Evolutionary conservation across 176 grass and related monocot genomes (phyloP).

Genomic region (Otatea glauca): DNA sequence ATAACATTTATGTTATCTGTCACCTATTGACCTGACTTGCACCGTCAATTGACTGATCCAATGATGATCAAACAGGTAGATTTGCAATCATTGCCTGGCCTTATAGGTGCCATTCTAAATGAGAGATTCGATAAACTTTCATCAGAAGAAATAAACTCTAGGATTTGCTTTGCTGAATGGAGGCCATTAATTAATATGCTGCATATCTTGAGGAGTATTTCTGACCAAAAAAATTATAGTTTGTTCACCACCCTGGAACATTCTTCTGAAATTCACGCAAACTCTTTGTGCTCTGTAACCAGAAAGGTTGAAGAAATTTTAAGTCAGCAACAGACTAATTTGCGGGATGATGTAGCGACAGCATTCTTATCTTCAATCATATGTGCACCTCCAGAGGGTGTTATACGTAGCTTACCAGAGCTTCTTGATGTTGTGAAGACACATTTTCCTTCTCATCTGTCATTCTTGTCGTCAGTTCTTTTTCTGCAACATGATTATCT

Average conservation of each 20-base stretch:
- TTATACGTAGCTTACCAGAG: conserved; percentile 63
- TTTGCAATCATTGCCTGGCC: conserved; percentile 58
- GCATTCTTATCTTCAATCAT: conserved; percentile 74
- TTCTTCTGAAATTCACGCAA: conserved; percentile 52
- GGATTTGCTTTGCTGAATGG: conserved; percentile 72
- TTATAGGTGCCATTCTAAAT: conserved; percentile 62
- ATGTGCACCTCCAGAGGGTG: conserved; percentile 66
- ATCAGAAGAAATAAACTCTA: conserved; percentile 61
- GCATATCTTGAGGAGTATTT: conserved; percentile 58
- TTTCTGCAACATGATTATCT: conserved; percentile 82
- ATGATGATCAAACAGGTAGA: conserved; percentile 63
- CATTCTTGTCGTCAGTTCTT: conserved; percentile 71
- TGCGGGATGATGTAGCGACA: conserved; percentile 47
- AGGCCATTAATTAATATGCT: conserved; percentile 75
- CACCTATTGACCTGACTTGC: conserved; percentile 19
- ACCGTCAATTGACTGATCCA: conserved; percentile 26
- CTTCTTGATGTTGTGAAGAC: conserved; percentile 61
- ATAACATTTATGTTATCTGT: conserved; percentile 43
- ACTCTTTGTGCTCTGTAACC: conserved; percentile 61
- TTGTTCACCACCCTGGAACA: conserved; percentile 48
- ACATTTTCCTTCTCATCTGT: conserved; percentile 63
- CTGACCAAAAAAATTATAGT: conserved; percentile 41
- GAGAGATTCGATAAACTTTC: conserved; percentile 71
- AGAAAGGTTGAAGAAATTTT: conserved; percentile 63
- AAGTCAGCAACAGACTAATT: conserved; percentile 42